These are phyloP conservation scores for Xerocomus subilludens DNA, from an alignment of 1,284 basidiomycete genomes.

Conservation along the genomic window DNA sequence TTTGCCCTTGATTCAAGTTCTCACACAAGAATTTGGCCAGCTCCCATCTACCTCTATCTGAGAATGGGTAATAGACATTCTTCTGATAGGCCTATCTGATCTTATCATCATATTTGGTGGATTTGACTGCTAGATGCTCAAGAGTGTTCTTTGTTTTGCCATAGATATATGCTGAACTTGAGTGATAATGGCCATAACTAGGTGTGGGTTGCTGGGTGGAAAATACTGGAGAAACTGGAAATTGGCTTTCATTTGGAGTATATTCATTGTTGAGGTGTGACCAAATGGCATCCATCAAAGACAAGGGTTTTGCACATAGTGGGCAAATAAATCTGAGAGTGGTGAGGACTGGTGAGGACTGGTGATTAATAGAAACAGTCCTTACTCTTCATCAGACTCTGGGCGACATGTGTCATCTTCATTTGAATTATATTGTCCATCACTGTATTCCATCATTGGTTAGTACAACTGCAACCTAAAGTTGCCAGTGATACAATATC, in stretches of 20 bases:
- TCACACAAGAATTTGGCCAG: no score
- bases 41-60: no score
- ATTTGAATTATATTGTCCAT: neutral
- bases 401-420: neutral
- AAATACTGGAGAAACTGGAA: neutral
- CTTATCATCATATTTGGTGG: no score
- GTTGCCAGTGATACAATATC: no score
- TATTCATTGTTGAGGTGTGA: slow-evolving; percentile 12
- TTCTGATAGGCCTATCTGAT: no score
- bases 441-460: no score
- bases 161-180: slow-evolving; percentile 14
- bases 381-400: slow-evolving; percentile 8
- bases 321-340: slow-evolving; percentile 12
- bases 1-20: no score
- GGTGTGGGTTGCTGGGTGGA: neutral
- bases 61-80: no score
- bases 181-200: slow-evolving; percentile 6
- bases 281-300: slow-evolving; percentile 3
- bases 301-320: neutral
- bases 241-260: neutral
- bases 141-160: slow-evolving; percentile 20
- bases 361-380: neutral
- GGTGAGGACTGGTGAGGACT: no score
- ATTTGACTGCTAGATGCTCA: slow-evolving; percentile 14
- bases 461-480: no score